Evolutionary conservation across 768 basidiomycete genomes (phyloP).

Genomic region (Hirschioporus abietinus): DNA sequence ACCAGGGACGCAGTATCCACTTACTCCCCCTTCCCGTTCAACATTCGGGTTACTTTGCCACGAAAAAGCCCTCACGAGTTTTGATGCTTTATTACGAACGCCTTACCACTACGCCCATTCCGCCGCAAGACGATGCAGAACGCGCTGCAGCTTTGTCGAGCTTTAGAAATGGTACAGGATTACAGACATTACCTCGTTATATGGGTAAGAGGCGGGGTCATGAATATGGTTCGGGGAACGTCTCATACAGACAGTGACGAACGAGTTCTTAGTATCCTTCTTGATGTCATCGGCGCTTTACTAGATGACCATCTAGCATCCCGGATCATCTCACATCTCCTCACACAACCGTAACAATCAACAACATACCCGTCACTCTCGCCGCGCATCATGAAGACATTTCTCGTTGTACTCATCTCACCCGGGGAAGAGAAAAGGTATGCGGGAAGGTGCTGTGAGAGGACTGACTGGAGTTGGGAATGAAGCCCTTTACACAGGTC

Average conservation of each 20-base stretch:
- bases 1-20: conserved; percentile 8
- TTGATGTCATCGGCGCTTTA: conserved; percentile 82
- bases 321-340: conserved; percentile 75
- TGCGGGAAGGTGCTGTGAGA: conserved; percentile 85
- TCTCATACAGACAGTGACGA: conserved; percentile 60
- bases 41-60: conserved; percentile 8
- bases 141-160: conserved; percentile 88
- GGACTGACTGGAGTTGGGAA: conserved; percentile 82
- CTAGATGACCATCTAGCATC: conserved; percentile 82
- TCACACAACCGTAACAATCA: conserved; percentile 76
- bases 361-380: conserved; percentile 87
- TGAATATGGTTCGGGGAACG: conserved; percentile 49
- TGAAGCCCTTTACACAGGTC: conserved; percentile 76
- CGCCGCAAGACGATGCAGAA: conserved; percentile 66
- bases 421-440: conserved; percentile 69
- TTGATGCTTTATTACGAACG: conserved; percentile 93
- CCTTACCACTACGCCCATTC: conserved; percentile 78
- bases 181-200: conserved; percentile 89
- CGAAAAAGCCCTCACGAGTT: conserved; percentile 63
- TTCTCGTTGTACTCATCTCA: conserved; percentile 77
- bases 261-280: conserved; percentile 66
- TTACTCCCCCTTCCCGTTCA: conserved; percentile 10
- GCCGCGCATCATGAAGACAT: conserved; percentile 89
- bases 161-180: conserved; percentile 80
- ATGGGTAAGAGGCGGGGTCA: conserved; percentile 90